Conservation (phyloP, 1,284 basidiomycete genomes). For the Ganoderma boninense region DNA sequence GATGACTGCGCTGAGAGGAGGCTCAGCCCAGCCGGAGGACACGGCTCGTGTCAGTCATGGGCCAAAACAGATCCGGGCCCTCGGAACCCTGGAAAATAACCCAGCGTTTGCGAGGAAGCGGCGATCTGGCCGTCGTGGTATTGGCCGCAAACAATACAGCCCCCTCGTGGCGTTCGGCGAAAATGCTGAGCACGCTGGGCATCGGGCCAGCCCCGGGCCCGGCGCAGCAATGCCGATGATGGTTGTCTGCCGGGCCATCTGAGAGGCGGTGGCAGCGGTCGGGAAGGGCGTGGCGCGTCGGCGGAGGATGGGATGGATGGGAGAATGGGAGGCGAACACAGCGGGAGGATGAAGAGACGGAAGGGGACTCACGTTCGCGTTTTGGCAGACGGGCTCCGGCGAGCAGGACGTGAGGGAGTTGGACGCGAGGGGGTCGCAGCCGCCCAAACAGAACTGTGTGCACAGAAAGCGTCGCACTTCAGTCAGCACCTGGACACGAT, state of each 20-base stretch:
- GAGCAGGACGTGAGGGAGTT: conserved; percentile 69
- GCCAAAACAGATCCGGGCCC: not conserved
- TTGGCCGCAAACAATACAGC: not conserved
- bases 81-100: not conserved
- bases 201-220: not conserved
- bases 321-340: not conserved
- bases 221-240: conserved; percentile 1
- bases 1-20: not conserved
- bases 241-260: conserved; percentile 1
- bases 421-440: conserved; percentile 82
- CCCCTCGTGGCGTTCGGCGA: not conserved
- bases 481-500: not conserved
- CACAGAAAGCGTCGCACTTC: not conserved
- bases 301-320: not conserved
- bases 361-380: conserved; percentile 56
- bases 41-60: not conserved
- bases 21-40: not conserved
- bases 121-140: not conserved
- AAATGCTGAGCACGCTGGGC: not conserved
- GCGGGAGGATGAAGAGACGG: not conserved
- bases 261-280: not conserved
- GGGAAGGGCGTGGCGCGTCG: not conserved
- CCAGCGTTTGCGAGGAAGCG: not conserved
- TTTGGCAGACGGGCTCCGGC: conserved; percentile 77
- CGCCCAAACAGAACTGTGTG: conserved; percentile 77